These are phyloP conservation scores for Eucalyptus virginea DNA, from an alignment of 345 rosid genomes.

Conservation along the genomic window DNA sequence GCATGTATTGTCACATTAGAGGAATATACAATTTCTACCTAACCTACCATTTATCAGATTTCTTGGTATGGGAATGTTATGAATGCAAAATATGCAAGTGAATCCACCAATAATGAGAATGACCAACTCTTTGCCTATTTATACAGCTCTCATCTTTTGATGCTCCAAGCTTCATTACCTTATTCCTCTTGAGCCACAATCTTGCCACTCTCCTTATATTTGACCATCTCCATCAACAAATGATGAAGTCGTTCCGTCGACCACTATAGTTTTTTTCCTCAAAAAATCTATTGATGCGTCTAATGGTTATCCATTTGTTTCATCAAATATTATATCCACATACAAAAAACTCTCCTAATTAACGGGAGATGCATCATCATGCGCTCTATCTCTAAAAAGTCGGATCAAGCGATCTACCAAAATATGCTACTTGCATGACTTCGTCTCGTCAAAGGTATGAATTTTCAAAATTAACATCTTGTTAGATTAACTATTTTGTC, in stretches of 20 bases:
- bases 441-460: fast-evolving
- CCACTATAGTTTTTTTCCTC: not conserved
- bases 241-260: not conserved
- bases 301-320: not conserved
- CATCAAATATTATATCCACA: not conserved
- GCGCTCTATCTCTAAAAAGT: not conserved
- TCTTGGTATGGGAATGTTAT: too few species aligned
- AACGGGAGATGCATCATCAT: fast-evolving
- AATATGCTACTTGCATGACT: not conserved
- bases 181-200: not conserved
- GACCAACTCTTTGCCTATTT: not conserved
- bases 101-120: not conserved
- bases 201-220: not conserved
- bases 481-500: fast-evolving
- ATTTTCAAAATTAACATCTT: not conserved
- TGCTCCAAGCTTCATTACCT: not conserved
- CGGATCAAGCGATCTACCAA: not conserved
- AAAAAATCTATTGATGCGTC: not conserved
- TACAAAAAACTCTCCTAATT: not conserved
- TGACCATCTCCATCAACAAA: not conserved
- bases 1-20: too few species aligned
- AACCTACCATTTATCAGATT: too few species aligned
- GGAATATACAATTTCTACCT: too few species aligned
- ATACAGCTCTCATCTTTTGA: not conserved
- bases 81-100: too few species aligned